phyloP scores from a whole-genome alignment of 345 rosid genomes.

The rapeseed (Brassica napus) region DNA sequence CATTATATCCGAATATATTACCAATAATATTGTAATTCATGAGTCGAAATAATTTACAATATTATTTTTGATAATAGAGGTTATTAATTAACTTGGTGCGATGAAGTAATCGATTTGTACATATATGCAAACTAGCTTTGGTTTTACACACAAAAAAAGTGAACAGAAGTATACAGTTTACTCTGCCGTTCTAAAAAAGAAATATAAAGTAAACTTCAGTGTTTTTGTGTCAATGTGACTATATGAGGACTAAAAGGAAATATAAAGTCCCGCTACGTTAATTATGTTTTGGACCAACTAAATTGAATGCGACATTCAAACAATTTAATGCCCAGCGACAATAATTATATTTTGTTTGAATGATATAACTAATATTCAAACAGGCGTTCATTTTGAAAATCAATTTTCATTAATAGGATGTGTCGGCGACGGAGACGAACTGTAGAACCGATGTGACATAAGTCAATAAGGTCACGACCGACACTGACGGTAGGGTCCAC shows the following conservation, averaged over 20 bases:
- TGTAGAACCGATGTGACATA: constrained; percentile 5
- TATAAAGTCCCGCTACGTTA: constrained; percentile 9
- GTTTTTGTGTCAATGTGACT: background rate
- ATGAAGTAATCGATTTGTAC: background rate
- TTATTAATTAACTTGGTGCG: background rate
- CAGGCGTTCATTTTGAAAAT: background rate
- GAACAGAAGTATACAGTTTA: background rate
- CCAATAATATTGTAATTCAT: constrained; percentile 18
- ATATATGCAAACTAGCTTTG: background rate
- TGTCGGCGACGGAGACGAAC: constrained; percentile 28
- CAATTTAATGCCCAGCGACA: background rate
- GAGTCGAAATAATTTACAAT: background rate
- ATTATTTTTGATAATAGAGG: background rate
- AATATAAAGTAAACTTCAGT: background rate
- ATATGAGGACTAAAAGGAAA: too few relatives aligned
- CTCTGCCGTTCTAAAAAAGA: background rate
- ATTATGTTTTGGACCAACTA: background rate
- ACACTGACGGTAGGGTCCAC: constrained; percentile 33
- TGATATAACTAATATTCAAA: background rate
- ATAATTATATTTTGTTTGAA: background rate
- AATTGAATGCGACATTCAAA: background rate
- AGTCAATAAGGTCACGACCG: constrained; percentile 20
- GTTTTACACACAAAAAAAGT: background rate
- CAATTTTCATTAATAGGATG: background rate
- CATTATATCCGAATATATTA: background rate